These are phyloP conservation scores for Cyclanthera cordifolia DNA, from an alignment of 306 rosid genomes.

Conservation along the genomic window DNA sequence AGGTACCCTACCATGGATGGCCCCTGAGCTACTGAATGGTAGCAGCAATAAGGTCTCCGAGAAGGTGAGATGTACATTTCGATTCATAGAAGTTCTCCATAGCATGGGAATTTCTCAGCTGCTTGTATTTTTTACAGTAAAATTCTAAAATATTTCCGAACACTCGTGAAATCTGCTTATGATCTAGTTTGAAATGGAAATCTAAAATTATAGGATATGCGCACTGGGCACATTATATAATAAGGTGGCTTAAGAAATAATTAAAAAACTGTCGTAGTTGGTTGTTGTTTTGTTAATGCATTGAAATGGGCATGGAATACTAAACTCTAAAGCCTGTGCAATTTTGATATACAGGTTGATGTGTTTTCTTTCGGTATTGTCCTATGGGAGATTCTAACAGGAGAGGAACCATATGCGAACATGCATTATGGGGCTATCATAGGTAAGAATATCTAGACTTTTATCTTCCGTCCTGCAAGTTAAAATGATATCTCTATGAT, in stretches of 20 bases:
- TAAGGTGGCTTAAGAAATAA: not conserved
- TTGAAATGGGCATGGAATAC: not conserved
- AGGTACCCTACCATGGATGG: slow-evolving; percentile 93
- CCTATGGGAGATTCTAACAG: slow-evolving; percentile 91
- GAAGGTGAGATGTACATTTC: slow-evolving; percentile 34
- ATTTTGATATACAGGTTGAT: slow-evolving; percentile 49
- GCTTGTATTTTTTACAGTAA: not conserved
- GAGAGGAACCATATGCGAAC: slow-evolving; percentile 93
- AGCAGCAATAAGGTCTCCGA: slow-evolving; percentile 85
- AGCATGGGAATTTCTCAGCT: not conserved
- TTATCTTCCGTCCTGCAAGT: not conserved
- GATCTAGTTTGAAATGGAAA: not conserved
- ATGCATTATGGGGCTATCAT: slow-evolving; percentile 97
- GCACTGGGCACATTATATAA: not conserved
- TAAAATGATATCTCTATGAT: not conserved
- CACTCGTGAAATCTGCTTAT: not conserved
- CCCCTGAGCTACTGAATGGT: slow-evolving; percentile 80
- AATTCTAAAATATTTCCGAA: not conserved
- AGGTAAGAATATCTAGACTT: slow-evolving; percentile 27
- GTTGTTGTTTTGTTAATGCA: not conserved
- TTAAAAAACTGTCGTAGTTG: not conserved
- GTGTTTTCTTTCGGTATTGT: slow-evolving; percentile 87
- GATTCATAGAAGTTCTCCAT: not conserved
- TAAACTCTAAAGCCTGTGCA: not conserved
- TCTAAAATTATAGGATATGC: not conserved